Percentiles rank a stretch among this genome's conserved stretches.
Conservation (phyloP, 352 stramenopile species). For the Phytophthora melonis region DNA sequence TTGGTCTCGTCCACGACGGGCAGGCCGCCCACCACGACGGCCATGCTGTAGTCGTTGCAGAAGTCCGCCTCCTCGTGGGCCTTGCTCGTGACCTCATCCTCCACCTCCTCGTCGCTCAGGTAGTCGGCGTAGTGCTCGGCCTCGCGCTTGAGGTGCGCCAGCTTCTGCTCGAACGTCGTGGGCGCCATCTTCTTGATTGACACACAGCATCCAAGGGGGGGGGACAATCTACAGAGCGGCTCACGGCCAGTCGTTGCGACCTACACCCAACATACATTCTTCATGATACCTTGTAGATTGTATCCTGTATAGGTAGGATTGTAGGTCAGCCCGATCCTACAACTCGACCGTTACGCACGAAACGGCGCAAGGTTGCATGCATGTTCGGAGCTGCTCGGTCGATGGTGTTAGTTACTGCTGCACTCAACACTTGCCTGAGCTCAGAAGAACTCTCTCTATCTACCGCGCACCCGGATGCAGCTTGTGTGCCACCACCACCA, state of each 20-base stretch:
- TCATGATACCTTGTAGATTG: not conserved
- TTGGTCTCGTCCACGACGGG: constrained; percentile 80
- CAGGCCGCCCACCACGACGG: constrained; percentile 83
- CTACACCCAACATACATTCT: not conserved
- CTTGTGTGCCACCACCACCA: not conserved
- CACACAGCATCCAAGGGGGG: too few relatives aligned
- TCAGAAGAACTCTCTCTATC: constrained; percentile 29
- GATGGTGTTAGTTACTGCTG: constrained; percentile 19
- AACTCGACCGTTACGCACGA: constrained; percentile 24
- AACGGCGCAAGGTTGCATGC: constrained; percentile 22
- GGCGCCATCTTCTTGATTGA: constrained; percentile 52
- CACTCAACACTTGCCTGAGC: constrained; percentile 18
- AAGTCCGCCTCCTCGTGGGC: constrained; percentile 83
- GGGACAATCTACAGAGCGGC: not conserved
- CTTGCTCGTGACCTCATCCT: constrained; percentile 68
- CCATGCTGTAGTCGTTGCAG: constrained; percentile 82
- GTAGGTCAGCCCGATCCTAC: constrained; percentile 1
- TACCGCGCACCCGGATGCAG: constrained; percentile 13
- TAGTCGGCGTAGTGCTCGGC: constrained; percentile 84
- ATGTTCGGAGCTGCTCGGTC: constrained; percentile 14
- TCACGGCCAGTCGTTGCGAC: constrained; percentile 21
- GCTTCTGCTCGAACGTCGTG: constrained; percentile 81
- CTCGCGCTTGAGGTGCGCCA: constrained; percentile 75
- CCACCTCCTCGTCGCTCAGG: constrained; percentile 81
- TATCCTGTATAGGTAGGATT: not conserved